These are phyloP conservation scores for Mortierella sp. DNA, from an alignment of 371 early-diverging fungal species.

Conservation along the genomic window DNA sequence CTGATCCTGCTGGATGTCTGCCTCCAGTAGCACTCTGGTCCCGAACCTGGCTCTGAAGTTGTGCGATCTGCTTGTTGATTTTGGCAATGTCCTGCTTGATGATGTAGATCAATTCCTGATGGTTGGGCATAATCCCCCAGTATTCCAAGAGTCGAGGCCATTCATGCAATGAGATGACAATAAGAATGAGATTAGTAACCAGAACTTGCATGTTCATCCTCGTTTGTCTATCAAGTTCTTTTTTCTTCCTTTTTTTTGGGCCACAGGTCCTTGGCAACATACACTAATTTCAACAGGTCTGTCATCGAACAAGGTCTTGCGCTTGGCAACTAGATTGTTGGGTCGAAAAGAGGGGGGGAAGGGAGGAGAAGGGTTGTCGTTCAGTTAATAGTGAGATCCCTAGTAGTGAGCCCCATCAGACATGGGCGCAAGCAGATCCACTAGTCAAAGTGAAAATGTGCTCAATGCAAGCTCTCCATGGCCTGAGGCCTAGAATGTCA, in stretches of 20 bases:
- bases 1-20: neutral
- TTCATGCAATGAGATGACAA: neutral
- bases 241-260: too few relatives aligned
- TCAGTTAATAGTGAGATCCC: too few relatives aligned
- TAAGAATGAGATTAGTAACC: neutral
- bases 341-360: neutral
- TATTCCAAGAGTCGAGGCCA: neutral
- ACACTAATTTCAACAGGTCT: constrained; percentile 79
- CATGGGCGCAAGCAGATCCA: neutral
- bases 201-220: neutral
- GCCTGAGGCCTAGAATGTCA: neutral
- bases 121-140: constrained; percentile 1
- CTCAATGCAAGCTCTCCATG: neutral
- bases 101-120: constrained; percentile 88
- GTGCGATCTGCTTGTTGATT: constrained; percentile 89
- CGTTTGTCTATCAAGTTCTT: neutral
- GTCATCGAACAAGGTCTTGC: constrained; percentile 80
- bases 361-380: constrained; percentile 1
- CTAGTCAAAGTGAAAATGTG: neutral
- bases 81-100: constrained; percentile 97
- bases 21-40: constrained; percentile 53
- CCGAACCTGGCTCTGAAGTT: constrained; percentile 74
- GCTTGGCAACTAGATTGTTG: constrained; percentile 69
- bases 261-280: constrained; percentile 16
- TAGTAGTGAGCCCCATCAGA: neutral